Evolutionary conservation across 352 stramenopile genomes (phyloP).

Genomic region (Thalassiosira mediterranea): DNA sequence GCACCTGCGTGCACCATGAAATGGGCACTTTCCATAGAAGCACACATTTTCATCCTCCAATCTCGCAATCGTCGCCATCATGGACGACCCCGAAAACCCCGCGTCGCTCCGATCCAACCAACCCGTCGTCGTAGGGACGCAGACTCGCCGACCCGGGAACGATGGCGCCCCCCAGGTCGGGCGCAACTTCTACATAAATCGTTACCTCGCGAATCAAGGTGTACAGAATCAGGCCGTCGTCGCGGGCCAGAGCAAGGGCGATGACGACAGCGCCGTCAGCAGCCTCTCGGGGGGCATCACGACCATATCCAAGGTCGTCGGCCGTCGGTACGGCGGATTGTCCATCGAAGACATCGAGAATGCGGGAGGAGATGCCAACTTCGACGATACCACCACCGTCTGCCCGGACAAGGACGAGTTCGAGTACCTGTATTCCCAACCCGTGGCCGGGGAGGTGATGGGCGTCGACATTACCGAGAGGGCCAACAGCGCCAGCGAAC

Average conservation of each 20-base stretch:
- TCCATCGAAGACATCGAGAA: conserved; percentile 2
- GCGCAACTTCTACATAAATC: conserved; percentile 8
- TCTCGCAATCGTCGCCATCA: too few relatives aligned
- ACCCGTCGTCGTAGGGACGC: neutral
- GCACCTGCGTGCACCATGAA: too few relatives aligned
- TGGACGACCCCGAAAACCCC: neutral
- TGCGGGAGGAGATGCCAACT: neutral
- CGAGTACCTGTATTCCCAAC: conserved; percentile 1
- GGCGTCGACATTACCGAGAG: neutral
- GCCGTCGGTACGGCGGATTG: conserved; percentile 3
- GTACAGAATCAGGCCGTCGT: too few relatives aligned
- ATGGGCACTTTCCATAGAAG: too few relatives aligned
- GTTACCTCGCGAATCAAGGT: too few relatives aligned
- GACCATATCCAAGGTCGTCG: conserved; percentile 12
- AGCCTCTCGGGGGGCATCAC: conserved; percentile 6
- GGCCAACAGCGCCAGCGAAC: neutral
- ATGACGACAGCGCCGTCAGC: neutral
- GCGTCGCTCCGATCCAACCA: conserved; percentile 1
- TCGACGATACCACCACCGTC: conserved; percentile 13
- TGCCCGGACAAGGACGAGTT: conserved; percentile 17
- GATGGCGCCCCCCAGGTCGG: neutral
- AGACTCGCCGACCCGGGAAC: neutral
- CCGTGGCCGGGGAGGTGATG: neutral
- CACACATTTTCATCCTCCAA: too few relatives aligned
- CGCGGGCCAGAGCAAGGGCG: neutral